Conservation (phyloP, 305 asterid genomes). For the Fraxinus sp. region DNA sequence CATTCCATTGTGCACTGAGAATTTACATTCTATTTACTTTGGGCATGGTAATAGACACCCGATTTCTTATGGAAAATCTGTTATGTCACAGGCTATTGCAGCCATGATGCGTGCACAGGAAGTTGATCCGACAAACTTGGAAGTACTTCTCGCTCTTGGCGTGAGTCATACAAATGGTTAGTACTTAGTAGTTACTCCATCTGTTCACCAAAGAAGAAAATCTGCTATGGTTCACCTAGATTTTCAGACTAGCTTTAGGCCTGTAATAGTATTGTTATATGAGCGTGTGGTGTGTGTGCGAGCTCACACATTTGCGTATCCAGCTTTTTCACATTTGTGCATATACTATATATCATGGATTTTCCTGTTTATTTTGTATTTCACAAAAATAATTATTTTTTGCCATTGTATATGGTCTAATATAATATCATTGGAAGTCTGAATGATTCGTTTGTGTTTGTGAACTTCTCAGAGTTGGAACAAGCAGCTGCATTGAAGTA, state of each 20-base stretch:
- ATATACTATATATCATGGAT: neutral
- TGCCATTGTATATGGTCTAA: neutral
- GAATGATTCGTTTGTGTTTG: slow-evolving; percentile 16
- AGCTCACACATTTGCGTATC: neutral
- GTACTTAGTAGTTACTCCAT: slow-evolving; percentile 47
- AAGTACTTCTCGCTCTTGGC: slow-evolving; percentile 98
- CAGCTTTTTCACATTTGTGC: neutral
- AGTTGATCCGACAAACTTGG: slow-evolving; percentile 92
- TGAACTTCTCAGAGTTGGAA: slow-evolving; percentile 74
- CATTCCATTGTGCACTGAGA: neutral
- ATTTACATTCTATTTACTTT: slow-evolving; percentile 7
- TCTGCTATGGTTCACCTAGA: neutral
- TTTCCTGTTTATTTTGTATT: neutral
- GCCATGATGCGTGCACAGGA: slow-evolving; percentile 99
- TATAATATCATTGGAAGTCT: slow-evolving; percentile 8
- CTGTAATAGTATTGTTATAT: neutral
- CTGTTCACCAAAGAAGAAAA: slow-evolving; percentile 2
- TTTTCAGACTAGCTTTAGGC: neutral
- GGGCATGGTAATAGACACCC: neutral
- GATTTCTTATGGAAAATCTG: slow-evolving; percentile 2
- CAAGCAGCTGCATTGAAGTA: slow-evolving; percentile 93
- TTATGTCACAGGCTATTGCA: slow-evolving; percentile 86
- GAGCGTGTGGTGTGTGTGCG: neutral
- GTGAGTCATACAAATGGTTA: slow-evolving; percentile 98
- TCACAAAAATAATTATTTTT: neutral